Evolutionary conservation across 768 basidiomycete genomes (phyloP).

Genomic region (Fistulinella prunicolor): DNA sequence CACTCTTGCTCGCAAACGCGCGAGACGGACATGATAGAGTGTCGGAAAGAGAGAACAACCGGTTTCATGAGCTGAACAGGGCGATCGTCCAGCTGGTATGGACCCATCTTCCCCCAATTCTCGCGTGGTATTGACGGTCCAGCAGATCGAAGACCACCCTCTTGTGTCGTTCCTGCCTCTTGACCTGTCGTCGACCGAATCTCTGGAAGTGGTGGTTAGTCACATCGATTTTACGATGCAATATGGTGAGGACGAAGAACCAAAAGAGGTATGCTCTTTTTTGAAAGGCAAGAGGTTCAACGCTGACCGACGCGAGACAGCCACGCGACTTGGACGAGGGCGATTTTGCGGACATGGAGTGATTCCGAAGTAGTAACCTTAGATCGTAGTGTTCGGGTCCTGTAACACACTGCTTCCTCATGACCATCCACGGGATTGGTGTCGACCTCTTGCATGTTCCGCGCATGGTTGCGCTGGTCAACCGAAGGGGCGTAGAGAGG

Average conservation of each 20-base stretch:
- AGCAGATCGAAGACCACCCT: constrained; percentile 96
- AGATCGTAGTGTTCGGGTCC: not conserved
- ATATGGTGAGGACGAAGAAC: constrained; percentile 98
- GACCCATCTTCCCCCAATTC: not conserved
- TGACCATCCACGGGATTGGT: constrained; percentile 72
- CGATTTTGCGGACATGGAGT: constrained; percentile 79
- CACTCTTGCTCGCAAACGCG: constrained; percentile 70
- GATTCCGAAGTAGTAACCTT: constrained; percentile 5
- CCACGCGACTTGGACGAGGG: constrained; percentile 93
- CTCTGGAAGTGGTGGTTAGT: constrained; percentile 85
- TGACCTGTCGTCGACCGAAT: constrained; percentile 86
- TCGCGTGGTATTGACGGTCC: not conserved
- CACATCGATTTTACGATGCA: constrained; percentile 99
- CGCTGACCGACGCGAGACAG: constrained; percentile 37
- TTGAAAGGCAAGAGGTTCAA: no score
- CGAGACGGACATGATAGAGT: constrained; percentile 43
- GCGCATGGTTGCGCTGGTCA: constrained; percentile 55
- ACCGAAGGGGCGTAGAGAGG: constrained; percentile 42
- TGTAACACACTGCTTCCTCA: constrained; percentile 19
- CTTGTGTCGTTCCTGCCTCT: constrained; percentile 95
- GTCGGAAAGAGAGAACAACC: constrained; percentile 58
- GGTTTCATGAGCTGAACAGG: constrained; percentile 90
- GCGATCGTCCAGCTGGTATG: constrained; percentile 92
- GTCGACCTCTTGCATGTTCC: constrained; percentile 71
- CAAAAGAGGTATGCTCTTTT: constrained; percentile 73